phyloP scores from a whole-genome alignment of 768 basidiomycete genomes.

The Russula lepida region DNA sequence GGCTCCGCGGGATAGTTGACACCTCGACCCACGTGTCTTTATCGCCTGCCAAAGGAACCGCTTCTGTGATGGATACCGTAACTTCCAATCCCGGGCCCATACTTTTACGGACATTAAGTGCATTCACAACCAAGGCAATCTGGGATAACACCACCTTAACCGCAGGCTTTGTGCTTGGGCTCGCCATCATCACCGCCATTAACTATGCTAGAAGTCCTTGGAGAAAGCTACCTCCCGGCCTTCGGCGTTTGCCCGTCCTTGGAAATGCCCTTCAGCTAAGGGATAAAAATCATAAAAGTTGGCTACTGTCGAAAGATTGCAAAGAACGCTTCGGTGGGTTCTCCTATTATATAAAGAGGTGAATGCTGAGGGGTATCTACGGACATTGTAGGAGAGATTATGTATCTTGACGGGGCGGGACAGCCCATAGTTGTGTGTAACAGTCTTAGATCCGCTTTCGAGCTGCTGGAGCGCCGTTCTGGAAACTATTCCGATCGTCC shows the following conservation, averaged over 20 bases:
- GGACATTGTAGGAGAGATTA: constrained; percentile 12
- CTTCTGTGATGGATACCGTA: too few species aligned
- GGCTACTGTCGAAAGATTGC: neutral
- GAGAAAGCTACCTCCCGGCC: constrained; percentile 1
- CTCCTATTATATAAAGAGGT: rapidly evolving
- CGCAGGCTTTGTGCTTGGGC: neutral
- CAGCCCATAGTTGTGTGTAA: constrained; percentile 16
- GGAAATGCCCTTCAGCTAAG: neutral
- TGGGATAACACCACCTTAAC: neutral
- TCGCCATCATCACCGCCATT: neutral
- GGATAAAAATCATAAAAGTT: too few species aligned
- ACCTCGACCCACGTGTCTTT: neutral
- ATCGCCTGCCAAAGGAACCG: neutral
- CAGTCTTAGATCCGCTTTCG: neutral
- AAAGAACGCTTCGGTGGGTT: neutral
- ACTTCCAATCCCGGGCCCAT: neutral
- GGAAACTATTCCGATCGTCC: constrained; percentile 27
- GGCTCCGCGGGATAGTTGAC: neutral
- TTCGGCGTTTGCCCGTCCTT: neutral
- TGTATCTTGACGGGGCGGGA: constrained; percentile 21
- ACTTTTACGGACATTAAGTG: too few species aligned
- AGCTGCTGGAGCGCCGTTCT: constrained; percentile 24
- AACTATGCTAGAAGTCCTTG: neutral
- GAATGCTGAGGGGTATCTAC: neutral
- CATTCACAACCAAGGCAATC: neutral